Percentiles rank a stretch among this genome's conserved stretches.
Conservation (phyloP, 202 grass and related monocot genomes). For the Brachypodium distachyon region DNA sequence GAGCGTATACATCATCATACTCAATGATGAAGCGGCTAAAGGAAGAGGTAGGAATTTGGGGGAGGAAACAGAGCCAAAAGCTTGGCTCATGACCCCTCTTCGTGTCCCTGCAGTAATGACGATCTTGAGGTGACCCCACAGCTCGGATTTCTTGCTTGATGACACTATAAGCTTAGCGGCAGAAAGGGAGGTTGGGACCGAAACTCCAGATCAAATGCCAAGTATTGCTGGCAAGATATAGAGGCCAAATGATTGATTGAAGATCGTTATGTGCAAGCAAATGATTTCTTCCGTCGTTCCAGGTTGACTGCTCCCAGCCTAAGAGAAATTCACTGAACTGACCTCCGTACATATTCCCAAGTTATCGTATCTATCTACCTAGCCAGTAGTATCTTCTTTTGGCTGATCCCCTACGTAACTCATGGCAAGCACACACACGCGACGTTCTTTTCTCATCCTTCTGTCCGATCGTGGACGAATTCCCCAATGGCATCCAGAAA, state of each 20-base stretch:
- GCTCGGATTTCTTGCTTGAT: not conserved
- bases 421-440: not conserved
- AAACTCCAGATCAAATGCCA: not conserved
- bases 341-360: not conserved
- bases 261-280: not conserved
- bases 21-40: not conserved
- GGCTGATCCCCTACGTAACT: not conserved
- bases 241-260: not conserved
- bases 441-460: not conserved
- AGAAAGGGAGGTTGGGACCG: not conserved
- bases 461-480: not conserved
- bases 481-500: not conserved
- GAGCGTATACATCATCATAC: not conserved
- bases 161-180: no score
- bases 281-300: not conserved
- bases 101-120: not conserved
- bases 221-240: not conserved
- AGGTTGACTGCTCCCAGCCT: not conserved
- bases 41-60: not conserved
- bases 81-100: not conserved
- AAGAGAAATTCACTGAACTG: not conserved
- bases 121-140: not conserved
- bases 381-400: not conserved
- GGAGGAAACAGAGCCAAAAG: not conserved
- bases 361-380: not conserved